A percentile compares a stretch with the other conserved stretches of the same genome.
phyloP scores from a whole-genome alignment of 805 yeast genomes.

The Saturnispora halmiae region DNA sequence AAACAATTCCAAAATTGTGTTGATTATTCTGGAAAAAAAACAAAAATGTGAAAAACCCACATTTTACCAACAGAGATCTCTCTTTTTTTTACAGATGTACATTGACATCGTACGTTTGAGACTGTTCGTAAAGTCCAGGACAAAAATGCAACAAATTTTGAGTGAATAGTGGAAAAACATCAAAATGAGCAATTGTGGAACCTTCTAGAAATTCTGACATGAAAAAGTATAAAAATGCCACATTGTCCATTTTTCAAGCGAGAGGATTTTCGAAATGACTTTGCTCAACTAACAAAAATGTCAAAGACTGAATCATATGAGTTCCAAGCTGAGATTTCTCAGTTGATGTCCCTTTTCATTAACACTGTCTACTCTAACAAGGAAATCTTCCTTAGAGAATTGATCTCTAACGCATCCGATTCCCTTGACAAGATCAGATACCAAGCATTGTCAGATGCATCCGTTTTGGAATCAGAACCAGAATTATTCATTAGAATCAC shows the following conservation, averaged over 20 bases:
- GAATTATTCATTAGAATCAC: slow-evolving; percentile 95
- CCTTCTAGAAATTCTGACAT: slow-evolving; percentile 5
- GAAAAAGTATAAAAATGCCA: slow-evolving; percentile 1
- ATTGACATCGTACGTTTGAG: too few species aligned
- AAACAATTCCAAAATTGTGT: too few species aligned
- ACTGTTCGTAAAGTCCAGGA: too few species aligned
- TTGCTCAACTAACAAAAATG: slow-evolving; percentile 16
- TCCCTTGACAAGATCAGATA: slow-evolving; percentile 98
- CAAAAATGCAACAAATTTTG: too few species aligned
- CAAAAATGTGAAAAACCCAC: too few species aligned
- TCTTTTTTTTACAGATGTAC: too few species aligned
- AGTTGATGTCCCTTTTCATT: slow-evolving; percentile 99
- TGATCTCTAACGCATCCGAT: slow-evolving; percentile 98
- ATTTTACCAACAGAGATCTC: too few species aligned
- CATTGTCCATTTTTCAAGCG: slow-evolving; percentile 2
- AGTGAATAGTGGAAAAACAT: neutral
- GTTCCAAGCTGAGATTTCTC: slow-evolving; percentile 99
- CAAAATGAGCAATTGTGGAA: slow-evolving; percentile 2
- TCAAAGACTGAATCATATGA: slow-evolving; percentile 70
- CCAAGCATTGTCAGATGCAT: slow-evolving; percentile 88
- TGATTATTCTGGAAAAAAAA: too few species aligned
- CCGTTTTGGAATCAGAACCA: slow-evolving; percentile 88
- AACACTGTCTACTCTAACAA: slow-evolving; percentile 99
- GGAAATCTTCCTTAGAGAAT: slow-evolving; percentile 98
- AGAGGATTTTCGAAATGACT: neutral